Conservation (phyloP, 2,329 filamentous ascomycete species). For the Sporothrix schenckii region DNA sequence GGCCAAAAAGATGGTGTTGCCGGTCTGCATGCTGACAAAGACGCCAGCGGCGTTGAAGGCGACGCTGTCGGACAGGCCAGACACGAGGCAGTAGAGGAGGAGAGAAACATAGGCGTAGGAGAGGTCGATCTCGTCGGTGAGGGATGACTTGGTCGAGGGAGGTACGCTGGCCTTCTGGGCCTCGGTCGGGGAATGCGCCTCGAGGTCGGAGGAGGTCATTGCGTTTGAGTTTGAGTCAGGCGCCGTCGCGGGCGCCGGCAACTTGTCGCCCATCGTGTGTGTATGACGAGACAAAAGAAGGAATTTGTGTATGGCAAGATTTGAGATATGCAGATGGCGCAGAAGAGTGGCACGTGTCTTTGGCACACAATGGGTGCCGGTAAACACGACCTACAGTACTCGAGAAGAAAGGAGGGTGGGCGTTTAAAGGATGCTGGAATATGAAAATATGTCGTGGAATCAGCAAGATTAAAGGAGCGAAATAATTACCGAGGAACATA, state of each 20-base stretch:
- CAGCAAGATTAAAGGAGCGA: not conserved
- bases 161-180: not conserved
- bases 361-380: too few relatives aligned
- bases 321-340: too few relatives aligned
- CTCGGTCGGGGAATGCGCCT: slow-evolving; percentile 5
- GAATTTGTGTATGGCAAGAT: too few relatives aligned
- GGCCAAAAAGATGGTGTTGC: slow-evolving; percentile 79
- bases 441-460: not conserved
- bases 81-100: slow-evolving; percentile 74
- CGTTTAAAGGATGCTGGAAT: too few relatives aligned
- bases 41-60: slow-evolving; percentile 77
- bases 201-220: not conserved
- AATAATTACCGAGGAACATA: not conserved
- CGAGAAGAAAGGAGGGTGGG: not conserved
- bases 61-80: slow-evolving; percentile 75
- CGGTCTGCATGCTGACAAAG: slow-evolving; percentile 84
- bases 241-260: slow-evolving; percentile 8
- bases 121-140: slow-evolving; percentile 33
- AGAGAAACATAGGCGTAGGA: slow-evolving; percentile 64
- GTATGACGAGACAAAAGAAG: too few relatives aligned
- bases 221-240: not conserved
- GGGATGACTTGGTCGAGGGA: not conserved
- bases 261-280: slow-evolving; percentile 1
- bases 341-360: too few relatives aligned
- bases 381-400: too few relatives aligned